phyloP scores from a whole-genome alignment of 306 rosid genomes.

The Pyrus pyrifolia region DNA sequence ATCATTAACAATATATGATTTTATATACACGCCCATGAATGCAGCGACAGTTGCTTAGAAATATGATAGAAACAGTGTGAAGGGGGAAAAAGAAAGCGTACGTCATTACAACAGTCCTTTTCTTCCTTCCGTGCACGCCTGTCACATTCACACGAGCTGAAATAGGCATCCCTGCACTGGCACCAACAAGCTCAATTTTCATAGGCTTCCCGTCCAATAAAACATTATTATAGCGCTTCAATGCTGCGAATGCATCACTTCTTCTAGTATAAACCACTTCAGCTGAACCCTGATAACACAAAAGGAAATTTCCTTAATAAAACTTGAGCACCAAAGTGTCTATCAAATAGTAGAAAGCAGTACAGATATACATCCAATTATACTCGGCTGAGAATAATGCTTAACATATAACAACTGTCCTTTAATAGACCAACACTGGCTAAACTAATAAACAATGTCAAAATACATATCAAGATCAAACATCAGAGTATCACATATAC shows the following conservation, averaged over 20 bases:
- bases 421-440: not conserved
- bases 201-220: conserved; percentile 90
- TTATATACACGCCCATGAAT: not conserved
- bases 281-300: conserved; percentile 69
- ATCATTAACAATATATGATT: too few species aligned
- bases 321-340: not conserved
- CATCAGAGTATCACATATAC: not conserved
- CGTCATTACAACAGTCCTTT: conserved; percentile 81
- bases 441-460: not conserved
- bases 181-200: conserved; percentile 87
- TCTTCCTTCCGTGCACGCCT: conserved; percentile 70
- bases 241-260: conserved; percentile 96
- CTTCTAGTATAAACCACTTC: conserved; percentile 87
- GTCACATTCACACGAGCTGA: conserved; percentile 83
- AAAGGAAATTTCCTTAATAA: not conserved
- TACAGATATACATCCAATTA: not conserved
- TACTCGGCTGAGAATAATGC: not conserved
- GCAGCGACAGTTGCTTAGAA: not conserved
- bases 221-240: conserved; percentile 79
- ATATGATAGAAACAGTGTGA: not conserved
- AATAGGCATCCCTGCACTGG: conserved; percentile 53
- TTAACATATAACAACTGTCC: not conserved
- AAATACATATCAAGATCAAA: not conserved
- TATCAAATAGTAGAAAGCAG: not conserved
- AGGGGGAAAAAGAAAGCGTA: conserved; percentile 28